Base-by-base conservation (phyloP, 192 early-diverging fungal genomes). In the Polychytrium aggregatum region DNA sequence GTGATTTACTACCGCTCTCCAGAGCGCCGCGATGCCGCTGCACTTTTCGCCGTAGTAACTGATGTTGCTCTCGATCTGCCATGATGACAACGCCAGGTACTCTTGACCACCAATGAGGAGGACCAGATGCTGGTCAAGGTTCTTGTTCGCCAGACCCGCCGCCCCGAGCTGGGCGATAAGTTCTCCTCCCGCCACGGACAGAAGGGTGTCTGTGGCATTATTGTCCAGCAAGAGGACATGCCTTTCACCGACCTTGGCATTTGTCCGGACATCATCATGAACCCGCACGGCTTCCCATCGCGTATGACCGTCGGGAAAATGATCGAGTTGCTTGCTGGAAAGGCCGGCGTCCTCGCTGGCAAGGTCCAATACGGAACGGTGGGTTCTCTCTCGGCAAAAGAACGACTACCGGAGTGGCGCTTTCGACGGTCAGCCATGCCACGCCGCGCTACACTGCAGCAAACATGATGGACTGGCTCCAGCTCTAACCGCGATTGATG, bases 241-340 rank as follows among this genome's bases (percentile, higher is more conserved):
- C 94, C 94, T 22, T 98, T 96, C 64, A 73, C 82, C 11, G 90
- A 95, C 59, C 60, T 74, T 30, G 94, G 94, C 39, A 76, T 94
- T 26, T 78, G 71, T 35, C 94, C 94, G 9, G 94, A 98, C 54
- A 86, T 98, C 46, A 90, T 98, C 70, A 98, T 98, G 90, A 98
- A 98, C 74, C 94, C 94, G 10, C 94, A 98, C 61, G 92, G 92
- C 53, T 94, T 98, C 76, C 94, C 94, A 28, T 87, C 84, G 25
- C 89, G 94, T 67, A 98, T 98, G 94, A 98, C 94, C 24, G 90
- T 98, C 2, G 95, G 95, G 38, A 94, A 98, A 65, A 92, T 98
- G 86, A 94, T 98, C 63, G 95, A 98, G 70, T 67, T 94, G 60
- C 67, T 98, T 35, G 85, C 90, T 1, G 92, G 92, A 47, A 98